phyloP scores from a whole-genome alignment of 1,284 basidiomycete genomes.

The Naganishia cerealis region DNA sequence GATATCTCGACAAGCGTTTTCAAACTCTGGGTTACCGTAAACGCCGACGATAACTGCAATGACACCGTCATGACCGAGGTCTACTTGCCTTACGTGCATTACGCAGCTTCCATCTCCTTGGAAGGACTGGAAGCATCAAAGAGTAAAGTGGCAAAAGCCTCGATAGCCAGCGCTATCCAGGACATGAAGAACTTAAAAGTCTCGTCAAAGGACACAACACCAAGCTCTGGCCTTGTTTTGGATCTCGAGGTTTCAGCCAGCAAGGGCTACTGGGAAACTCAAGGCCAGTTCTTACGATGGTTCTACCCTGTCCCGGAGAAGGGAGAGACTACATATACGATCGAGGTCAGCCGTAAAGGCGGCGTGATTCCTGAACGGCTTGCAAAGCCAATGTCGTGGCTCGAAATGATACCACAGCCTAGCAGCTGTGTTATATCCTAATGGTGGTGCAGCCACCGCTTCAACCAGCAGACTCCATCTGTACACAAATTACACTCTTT shows the following conservation, averaged over 20 bases:
- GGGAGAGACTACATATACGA: conserved; percentile 59
- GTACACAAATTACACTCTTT: conserved; percentile 1
- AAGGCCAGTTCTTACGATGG: conserved; percentile 75
- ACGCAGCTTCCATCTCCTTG: conserved; percentile 56
- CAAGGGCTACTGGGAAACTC: conserved; percentile 66
- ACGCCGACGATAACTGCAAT: conserved; percentile 53
- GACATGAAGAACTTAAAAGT: conserved; percentile 31
- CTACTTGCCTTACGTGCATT: conserved; percentile 85
- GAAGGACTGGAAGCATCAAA: conserved; percentile 12
- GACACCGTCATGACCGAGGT: conserved; percentile 69
- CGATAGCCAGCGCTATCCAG: conserved; percentile 30
- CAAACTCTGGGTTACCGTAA: conserved; percentile 66
- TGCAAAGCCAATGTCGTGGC: conserved; percentile 29
- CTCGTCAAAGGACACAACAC: conserved; percentile 25
- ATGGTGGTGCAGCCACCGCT: background rate
- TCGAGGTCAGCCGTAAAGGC: conserved; percentile 65
- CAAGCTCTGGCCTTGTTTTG: conserved; percentile 49
- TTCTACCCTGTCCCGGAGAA: conserved; percentile 63
- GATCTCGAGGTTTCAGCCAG: conserved; percentile 62
- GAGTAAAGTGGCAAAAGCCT: conserved; percentile 7
- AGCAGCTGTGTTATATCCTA: conserved; percentile 23
- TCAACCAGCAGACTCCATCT: background rate
- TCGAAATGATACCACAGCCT: conserved; percentile 24
- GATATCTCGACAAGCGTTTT: conserved; percentile 71
- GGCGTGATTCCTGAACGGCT: conserved; percentile 60